phyloP scores from a whole-genome alignment of 2,329 filamentous ascomycete genomes.

The Fusarium tupiense region DNA sequence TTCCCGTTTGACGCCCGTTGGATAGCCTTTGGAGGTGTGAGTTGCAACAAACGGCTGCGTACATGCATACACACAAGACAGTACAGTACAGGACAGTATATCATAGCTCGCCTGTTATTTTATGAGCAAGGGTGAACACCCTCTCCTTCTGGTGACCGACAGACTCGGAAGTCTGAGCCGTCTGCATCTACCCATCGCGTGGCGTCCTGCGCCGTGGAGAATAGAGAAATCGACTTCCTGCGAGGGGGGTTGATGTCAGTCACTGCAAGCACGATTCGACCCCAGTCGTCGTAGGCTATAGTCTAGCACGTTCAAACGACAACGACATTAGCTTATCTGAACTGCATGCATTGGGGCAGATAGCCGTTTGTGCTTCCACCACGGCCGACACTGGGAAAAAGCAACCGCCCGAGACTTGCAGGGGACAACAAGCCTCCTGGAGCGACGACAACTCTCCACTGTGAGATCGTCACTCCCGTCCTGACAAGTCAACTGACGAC shows the following conservation, averaged over 20 bases:
- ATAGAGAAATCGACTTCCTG: not conserved
- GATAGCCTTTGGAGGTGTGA: not conserved
- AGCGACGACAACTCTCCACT: not conserved
- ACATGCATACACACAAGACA: not conserved
- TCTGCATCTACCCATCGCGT: slow-evolving; percentile 17
- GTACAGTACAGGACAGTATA: not conserved
- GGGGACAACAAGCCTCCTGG: not conserved
- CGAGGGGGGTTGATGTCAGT: not conserved
- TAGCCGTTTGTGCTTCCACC: not conserved
- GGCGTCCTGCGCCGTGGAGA: slow-evolving; percentile 3
- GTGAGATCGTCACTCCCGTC: not conserved
- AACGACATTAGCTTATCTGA: not conserved
- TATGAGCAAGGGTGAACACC: not conserved
- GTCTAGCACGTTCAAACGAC: not conserved
- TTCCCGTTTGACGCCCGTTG: not conserved
- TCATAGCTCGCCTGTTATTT: not conserved
- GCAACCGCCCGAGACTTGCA: not conserved
- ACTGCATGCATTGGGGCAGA: not conserved
- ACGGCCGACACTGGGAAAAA: slow-evolving; percentile 3
- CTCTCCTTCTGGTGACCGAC: not conserved
- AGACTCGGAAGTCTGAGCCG: not conserved
- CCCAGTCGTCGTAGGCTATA: not conserved
- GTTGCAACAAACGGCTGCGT: not conserved
- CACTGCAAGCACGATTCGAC: not conserved
- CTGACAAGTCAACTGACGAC: not conserved